Evolutionary conservation across 1,284 basidiomycete species (phyloP), one percentile per base, ranked within the genome.

Genomic region (Peniophora sp.): DNA sequence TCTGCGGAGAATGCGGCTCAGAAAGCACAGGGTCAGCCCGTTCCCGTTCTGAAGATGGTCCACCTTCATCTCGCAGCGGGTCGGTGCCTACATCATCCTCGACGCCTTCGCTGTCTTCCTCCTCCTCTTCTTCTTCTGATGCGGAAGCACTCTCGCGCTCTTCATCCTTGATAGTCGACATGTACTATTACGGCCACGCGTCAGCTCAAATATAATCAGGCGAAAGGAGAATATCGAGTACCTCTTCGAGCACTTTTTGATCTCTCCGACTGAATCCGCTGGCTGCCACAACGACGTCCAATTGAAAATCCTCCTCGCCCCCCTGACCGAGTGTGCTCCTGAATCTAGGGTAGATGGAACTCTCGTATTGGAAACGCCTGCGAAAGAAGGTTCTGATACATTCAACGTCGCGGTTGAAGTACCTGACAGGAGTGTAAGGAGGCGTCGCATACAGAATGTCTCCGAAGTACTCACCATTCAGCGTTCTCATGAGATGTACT

Each of bases 371-470:
- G 72, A 98, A 99, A 20, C 95, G 74, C 55, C 92, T 81, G 57
- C 77, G 79, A 78, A 99, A 99, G 72, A 98, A 99, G 10, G 82
- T 85, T 42, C 92, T 81, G 57, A 99, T 93, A 66, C 97, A 97
- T 54, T 96, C 87, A 14, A 99, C 97, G 65, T 99, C 97, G 34
- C 97, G 85, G 63, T 97, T 93, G 70, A 99, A 99, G 72, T 97
- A 99, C 88, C 94, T 96, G 60, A 55, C 27, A 24, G 52, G 51
- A 45, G 51, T 48, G 34, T 55, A 20, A 18, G 39, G 51, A 60
- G 52, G 45, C 51, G 22, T 37, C 44, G 37, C n/a, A 35, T 34
- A 27, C 12, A 24, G 11, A 20, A 20, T 23, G 15, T 34, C 20
- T 8, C 15, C 14, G 51, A 58, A 54, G 48, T 51, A 57, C 86